A percentile compares a stretch with the other conserved stretches of the same genome.
These are phyloP conservation scores for Closterium sp. DNA, from an alignment of 139 green algal species.

Conservation along the genomic window DNA sequence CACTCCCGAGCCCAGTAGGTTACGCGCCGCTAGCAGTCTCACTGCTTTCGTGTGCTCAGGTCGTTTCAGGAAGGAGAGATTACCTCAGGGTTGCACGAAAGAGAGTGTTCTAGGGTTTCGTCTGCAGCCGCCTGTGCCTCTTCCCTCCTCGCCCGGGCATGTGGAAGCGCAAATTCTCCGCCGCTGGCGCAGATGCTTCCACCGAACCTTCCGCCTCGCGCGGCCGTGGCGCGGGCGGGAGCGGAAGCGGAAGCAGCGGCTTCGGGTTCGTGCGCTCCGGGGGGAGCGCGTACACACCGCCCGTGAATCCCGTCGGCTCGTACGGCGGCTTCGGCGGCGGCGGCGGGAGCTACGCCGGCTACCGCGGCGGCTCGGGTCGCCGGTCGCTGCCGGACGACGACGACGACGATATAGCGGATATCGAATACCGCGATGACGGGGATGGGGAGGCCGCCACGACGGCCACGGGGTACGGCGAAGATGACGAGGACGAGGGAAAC, in stretches of 20 bases:
- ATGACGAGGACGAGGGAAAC: background rate
- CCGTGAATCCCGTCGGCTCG: background rate
- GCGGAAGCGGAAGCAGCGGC: background rate
- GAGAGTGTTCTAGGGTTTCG: background rate
- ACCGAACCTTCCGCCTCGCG: background rate
- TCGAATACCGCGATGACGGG: slow-evolving; percentile 27
- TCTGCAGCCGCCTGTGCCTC: background rate
- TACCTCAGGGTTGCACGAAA: background rate
- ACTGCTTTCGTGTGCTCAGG: no score
- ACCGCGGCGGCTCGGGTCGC: background rate
- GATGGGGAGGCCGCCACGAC: background rate
- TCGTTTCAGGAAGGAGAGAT: no score
- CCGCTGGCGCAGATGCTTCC: background rate
- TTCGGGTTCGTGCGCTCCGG: background rate
- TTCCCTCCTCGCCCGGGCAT: background rate
- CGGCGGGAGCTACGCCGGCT: background rate
- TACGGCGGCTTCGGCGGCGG: background rate
- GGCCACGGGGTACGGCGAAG: background rate
- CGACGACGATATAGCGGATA: slow-evolving; percentile 26
- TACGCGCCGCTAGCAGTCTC: no score
- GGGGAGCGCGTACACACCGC: background rate
- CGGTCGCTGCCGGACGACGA: background rate
- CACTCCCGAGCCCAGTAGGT: no score
- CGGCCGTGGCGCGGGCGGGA: background rate
- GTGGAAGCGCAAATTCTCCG: background rate